Conservation (phyloP, 176 grass and related monocot species). For the Triticum aestivum region DNA sequence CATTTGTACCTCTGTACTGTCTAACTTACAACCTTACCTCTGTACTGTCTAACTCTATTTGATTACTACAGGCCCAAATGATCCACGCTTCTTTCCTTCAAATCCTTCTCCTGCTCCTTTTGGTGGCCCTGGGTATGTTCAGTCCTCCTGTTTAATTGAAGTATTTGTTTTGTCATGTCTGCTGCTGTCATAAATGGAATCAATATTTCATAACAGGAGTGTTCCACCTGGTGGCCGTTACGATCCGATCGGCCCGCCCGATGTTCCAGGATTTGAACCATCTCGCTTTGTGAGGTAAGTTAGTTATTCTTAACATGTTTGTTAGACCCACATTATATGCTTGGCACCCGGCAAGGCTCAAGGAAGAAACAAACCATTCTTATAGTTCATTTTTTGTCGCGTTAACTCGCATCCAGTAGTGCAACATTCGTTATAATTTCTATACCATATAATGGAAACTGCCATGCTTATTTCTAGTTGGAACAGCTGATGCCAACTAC, state of each 20-base stretch:
- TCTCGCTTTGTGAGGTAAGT: constrained; percentile 72
- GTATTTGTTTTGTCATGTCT: neutral
- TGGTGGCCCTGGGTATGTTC: constrained; percentile 51
- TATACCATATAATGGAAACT: neutral
- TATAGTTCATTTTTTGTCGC: neutral
- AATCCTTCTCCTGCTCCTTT: constrained; percentile 38
- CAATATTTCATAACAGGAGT: constrained; percentile 51
- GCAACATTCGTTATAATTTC: neutral
- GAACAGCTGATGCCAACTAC: neutral
- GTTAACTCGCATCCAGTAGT: neutral
- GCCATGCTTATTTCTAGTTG: neutral
- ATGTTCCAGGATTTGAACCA: constrained; percentile 87
- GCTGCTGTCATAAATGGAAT: constrained; percentile 7
- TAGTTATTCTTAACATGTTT: constrained; percentile 17
- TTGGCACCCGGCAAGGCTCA: constrained; percentile 11
- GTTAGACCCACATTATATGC: constrained; percentile 2
- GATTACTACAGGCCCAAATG: constrained; percentile 57
- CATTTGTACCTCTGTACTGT: neutral
- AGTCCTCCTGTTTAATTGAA: neutral
- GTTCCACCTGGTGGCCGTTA: constrained; percentile 58
- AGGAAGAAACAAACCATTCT: constrained; percentile 3
- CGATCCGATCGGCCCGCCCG: constrained; percentile 82
- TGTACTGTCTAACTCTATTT: neutral
- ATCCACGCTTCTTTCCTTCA: constrained; percentile 82
- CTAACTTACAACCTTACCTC: constrained; percentile 1